These are phyloP conservation scores for Aspergillus candidus DNA, from an alignment of 2,329 filamentous ascomycete genomes.

Conservation along the genomic window DNA sequence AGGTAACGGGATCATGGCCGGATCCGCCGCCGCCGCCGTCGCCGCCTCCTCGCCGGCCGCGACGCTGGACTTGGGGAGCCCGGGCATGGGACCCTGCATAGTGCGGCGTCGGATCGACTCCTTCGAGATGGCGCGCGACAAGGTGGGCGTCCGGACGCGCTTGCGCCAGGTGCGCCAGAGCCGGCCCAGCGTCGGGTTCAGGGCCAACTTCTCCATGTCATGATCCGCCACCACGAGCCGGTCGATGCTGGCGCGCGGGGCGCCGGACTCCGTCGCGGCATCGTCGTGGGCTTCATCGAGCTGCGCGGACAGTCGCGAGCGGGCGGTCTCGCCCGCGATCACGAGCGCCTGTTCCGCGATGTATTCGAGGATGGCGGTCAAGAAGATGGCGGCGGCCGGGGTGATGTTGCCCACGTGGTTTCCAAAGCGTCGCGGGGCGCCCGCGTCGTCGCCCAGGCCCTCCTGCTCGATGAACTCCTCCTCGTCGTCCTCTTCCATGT, in stretches of 20 bases:
- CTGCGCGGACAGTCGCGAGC: constrained; percentile 27
- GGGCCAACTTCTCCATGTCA: constrained; percentile 87
- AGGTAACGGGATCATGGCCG: constrained; percentile 27
- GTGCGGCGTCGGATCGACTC: constrained; percentile 35
- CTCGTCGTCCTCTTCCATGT: constrained; percentile 97
- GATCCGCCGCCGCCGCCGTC: constrained; percentile 23
- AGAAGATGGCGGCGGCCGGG: constrained; percentile 87
- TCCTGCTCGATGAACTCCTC: constrained; percentile 81
- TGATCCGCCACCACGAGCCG: constrained; percentile 78
- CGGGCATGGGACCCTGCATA: constrained; percentile 15
- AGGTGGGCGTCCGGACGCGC: constrained; percentile 40
- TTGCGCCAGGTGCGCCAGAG: constrained; percentile 97
- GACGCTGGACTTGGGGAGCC: constrained; percentile 36
- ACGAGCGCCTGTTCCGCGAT: constrained; percentile 86
- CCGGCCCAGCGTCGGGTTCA: constrained; percentile 80
- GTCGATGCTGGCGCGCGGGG: constrained; percentile 45
- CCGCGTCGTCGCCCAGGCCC: constrained; percentile 55
- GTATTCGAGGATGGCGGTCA: constrained; percentile 90
- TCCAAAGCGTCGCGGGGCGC: constrained; percentile 52
- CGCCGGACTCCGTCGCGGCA: constrained; percentile 44
- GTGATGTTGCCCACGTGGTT: constrained; percentile 63
- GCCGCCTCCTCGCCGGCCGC: constrained; percentile 29
- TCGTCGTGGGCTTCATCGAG: constrained; percentile 49
- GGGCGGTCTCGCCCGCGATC: constrained; percentile 80
- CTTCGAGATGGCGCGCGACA: constrained; percentile 38